phyloP scores from a whole-genome alignment of 331 rosid species.

The Saraca asoca region DNA sequence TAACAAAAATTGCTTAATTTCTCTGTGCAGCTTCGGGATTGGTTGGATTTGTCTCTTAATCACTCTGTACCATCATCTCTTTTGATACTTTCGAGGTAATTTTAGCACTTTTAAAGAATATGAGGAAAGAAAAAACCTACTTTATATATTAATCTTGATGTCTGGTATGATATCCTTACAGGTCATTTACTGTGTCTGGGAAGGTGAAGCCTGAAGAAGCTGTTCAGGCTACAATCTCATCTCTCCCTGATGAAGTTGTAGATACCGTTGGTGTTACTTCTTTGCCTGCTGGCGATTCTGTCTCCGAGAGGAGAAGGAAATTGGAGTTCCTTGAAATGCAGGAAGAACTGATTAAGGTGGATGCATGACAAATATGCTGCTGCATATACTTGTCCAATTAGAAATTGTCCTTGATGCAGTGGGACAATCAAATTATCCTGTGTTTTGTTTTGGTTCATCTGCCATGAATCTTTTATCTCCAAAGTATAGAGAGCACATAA shows the following conservation, averaged over 20 bases:
- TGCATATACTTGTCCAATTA: slow-evolving; percentile 18
- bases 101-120: slow-evolving; percentile 6
- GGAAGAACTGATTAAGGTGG: slow-evolving; percentile 92
- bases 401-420: slow-evolving; percentile 25
- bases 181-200: slow-evolving; percentile 89
- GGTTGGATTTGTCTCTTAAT: slow-evolving; percentile 96
- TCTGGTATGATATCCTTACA: slow-evolving; percentile 38
- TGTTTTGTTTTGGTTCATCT: slow-evolving; percentile 22
- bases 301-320: slow-evolving; percentile 93
- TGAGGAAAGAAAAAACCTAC: not conserved
- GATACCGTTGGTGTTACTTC: slow-evolving; percentile 88
- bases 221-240: slow-evolving; percentile 86
- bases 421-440: slow-evolving; percentile 19
- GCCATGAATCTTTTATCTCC: not conserved
- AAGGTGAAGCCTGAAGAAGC: slow-evolving; percentile 83
- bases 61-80: slow-evolving; percentile 94
- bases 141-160: slow-evolving; percentile 32
- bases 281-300: slow-evolving; percentile 85
- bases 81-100: slow-evolving; percentile 93
- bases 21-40: slow-evolving; percentile 76
- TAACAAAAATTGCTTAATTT: slow-evolving; percentile 31
- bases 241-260: slow-evolving; percentile 96
- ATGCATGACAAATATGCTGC: slow-evolving; percentile 20
- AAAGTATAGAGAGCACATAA: not conserved
- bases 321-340: slow-evolving; percentile 92